Evolutionary conservation across 2,329 filamentous ascomycete species (phyloP).

Genomic region (Calonectria pauciramosa): DNA sequence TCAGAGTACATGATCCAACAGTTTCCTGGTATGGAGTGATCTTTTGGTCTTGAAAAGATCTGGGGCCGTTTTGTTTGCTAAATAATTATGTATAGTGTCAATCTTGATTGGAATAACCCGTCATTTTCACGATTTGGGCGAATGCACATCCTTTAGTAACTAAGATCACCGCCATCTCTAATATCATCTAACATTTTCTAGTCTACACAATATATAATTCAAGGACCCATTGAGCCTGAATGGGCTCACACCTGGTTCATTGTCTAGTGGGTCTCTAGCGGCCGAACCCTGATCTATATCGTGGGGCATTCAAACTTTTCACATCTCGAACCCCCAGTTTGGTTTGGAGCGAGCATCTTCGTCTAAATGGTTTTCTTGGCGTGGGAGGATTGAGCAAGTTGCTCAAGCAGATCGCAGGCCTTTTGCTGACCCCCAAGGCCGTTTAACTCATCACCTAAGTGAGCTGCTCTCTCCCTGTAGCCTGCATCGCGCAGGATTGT

Average conservation of each 20-base stretch:
- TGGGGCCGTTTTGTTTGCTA: too few relatives aligned
- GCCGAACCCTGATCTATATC: conserved; percentile 12
- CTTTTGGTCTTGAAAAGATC: not conserved
- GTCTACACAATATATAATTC: not conserved
- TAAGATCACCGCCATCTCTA: not conserved
- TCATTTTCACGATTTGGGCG: not conserved
- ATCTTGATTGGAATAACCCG: not conserved
- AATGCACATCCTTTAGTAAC: not conserved
- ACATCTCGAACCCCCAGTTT: too few relatives aligned
- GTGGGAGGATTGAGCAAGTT: conserved; percentile 34
- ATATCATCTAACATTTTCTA: not conserved
- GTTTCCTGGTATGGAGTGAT: not conserved
- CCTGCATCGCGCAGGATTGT: conserved; percentile 41
- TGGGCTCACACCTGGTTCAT: not conserved
- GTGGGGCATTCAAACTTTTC: not conserved
- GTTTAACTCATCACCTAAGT: conserved; percentile 45
- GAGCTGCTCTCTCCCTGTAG: conserved; percentile 40
- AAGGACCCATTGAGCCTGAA: too few relatives aligned
- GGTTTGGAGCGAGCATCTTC: not conserved
- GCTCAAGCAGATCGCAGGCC: conserved; percentile 46
- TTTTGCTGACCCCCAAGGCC: conserved; percentile 43
- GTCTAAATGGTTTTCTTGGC: not conserved
- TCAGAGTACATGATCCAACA: not conserved
- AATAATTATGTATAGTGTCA: not conserved
- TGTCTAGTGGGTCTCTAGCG: not conserved